Conservation (phyloP, 495 filamentous ascomycete species). For the Usnea hakonensis region DNA sequence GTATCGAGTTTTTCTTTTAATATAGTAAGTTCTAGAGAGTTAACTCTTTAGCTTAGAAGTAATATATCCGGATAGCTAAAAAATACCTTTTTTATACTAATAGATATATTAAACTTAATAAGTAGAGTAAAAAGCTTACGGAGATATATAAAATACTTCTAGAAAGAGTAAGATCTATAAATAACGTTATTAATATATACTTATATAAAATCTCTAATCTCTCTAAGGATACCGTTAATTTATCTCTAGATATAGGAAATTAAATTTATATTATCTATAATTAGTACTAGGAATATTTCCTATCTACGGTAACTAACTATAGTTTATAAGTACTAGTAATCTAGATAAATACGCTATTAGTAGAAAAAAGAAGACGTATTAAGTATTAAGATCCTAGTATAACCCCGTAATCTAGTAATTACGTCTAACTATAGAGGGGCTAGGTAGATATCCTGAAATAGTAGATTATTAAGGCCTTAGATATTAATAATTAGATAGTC, state of each 20-base stretch:
- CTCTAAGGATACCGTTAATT: conserved; percentile 1
- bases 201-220: not conserved
- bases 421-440: not conserved
- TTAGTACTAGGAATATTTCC: not conserved
- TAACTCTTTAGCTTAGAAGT: conserved; percentile 4
- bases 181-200: conserved; percentile 8
- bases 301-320: not conserved
- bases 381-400: conserved; percentile 1
- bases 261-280: conserved; percentile 10
- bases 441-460: not conserved
- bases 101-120: conserved; percentile 2
- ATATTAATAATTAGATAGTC: conserved; percentile 6
- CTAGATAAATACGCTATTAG: conserved; percentile 2
- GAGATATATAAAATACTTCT: conserved; percentile 3
- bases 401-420: not conserved
- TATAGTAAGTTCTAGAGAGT: not conserved
- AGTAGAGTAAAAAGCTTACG: not conserved
- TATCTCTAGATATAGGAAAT: conserved; percentile 1
- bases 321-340: not conserved
- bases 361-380: conserved; percentile 5
- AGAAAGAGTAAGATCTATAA: not conserved
- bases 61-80: not conserved
- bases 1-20: conserved; percentile 3
- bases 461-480: not conserved
- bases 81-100: not conserved